Conservation (phyloP, 345 rosid species). For the Eucalyptus leucophloia region DNA sequence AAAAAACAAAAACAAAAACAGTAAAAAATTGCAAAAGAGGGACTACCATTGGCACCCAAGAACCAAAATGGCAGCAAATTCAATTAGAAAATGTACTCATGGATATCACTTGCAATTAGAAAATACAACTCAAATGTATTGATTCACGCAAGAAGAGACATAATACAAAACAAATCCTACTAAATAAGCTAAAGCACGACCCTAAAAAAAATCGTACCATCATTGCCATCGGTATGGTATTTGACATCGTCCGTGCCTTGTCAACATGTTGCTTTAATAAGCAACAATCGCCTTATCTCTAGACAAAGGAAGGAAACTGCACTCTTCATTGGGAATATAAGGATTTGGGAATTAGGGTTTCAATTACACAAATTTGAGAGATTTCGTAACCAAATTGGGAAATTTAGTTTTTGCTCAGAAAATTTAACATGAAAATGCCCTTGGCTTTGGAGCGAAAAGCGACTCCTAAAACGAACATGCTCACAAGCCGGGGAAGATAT, state of each 20-base stretch:
- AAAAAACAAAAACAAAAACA: too few species aligned
- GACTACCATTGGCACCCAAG: not conserved
- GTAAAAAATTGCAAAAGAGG: not conserved
- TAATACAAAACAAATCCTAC: not conserved
- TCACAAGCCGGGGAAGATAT: not conserved
- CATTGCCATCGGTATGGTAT: not conserved
- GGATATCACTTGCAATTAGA: not conserved
- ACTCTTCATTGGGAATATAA: not conserved
- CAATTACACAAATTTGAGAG: not conserved
- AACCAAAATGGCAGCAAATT: not conserved
- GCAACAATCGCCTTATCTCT: not conserved
- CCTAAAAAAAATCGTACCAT: not conserved
- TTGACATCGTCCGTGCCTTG: not conserved
- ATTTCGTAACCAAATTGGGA: not conserved
- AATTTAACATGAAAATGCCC: not conserved
- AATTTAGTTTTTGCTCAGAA: not conserved
- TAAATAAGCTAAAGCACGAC: too few species aligned
- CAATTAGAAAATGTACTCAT: not conserved
- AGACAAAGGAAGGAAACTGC: not conserved
- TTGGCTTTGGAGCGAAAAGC: not conserved
- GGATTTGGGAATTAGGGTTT: not conserved
- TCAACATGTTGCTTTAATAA: not conserved
- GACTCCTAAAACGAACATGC: not conserved
- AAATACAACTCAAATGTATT: not conserved
- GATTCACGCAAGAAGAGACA: not conserved